Evolutionary conservation across 371 early-diverging fungal genomes (phyloP).

Genomic region (Apophysomyces sp.): DNA sequence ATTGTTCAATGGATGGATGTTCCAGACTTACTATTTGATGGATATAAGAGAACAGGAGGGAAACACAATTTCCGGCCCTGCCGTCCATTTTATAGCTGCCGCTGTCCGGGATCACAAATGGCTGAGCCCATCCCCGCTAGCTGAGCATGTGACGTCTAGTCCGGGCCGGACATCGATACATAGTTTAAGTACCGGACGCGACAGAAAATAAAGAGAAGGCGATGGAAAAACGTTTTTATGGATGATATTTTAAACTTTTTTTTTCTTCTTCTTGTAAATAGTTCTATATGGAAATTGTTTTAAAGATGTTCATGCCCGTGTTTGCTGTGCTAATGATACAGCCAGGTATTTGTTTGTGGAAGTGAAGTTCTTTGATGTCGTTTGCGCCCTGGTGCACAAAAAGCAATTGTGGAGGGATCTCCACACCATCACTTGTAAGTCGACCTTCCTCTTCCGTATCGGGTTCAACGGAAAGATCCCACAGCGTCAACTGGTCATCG

Average conservation of each 20-base stretch:
- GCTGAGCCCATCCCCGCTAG: too few species aligned
- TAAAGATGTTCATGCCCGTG: constrained; percentile 94
- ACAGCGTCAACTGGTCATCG: constrained; percentile 95
- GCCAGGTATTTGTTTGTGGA: constrained; percentile 93
- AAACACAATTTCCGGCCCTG: not conserved
- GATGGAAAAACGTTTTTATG: too few species aligned
- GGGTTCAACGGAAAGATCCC: constrained; percentile 96
- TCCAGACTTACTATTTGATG: constrained; percentile 13
- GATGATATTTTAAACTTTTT: too few species aligned
- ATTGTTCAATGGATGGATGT: constrained; percentile 6
- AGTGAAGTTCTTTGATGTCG: constrained; percentile 95
- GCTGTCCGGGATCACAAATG: too few species aligned
- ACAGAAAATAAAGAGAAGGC: too few species aligned
- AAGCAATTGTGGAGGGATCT: constrained; percentile 93
- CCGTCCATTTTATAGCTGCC: not conserved
- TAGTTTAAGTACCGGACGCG: too few species aligned
- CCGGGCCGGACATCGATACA: too few species aligned
- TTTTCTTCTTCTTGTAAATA: not conserved
- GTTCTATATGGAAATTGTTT: constrained; percentile 83
- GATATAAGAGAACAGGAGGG: constrained; percentile 3
- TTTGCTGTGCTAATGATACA: constrained; percentile 85
- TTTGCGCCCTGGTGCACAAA: constrained; percentile 95
- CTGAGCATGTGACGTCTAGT: too few species aligned
- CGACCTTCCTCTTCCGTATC: constrained; percentile 86
- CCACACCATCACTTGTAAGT: constrained; percentile 61